A percentile compares a stretch with the other conserved stretches of the same genome.
These are phyloP conservation scores for Nigrospora sphaerica DNA, from an alignment of 2,329 filamentous ascomycete genomes.

Conservation along the genomic window DNA sequence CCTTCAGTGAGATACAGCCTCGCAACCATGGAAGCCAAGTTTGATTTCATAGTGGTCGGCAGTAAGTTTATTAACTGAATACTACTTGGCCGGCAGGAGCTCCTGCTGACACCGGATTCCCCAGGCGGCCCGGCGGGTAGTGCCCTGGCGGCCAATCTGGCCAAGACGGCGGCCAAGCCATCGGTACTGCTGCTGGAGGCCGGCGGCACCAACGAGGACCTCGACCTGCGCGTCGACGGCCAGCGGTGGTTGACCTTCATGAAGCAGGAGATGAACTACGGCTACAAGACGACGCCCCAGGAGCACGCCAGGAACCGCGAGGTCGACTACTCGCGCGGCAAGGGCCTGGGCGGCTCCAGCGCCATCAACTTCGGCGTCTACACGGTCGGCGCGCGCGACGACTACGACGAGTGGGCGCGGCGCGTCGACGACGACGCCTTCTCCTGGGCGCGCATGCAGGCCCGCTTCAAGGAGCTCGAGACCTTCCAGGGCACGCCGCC, in stretches of 20 bases:
- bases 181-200: conserved; percentile 55
- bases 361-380: conserved; percentile 50
- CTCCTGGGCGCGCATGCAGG: conserved; percentile 44
- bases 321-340: conserved; percentile 42
- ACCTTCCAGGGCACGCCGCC: conserved; percentile 38
- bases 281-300: conserved; percentile 43
- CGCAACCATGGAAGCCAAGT: conserved; percentile 10
- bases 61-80: conserved; percentile 16
- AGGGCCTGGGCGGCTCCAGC: conserved; percentile 42
- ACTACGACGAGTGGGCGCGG: conserved; percentile 56
- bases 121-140: conserved; percentile 54
- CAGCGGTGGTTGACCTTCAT: conserved; percentile 47
- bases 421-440: conserved; percentile 48
- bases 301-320: conserved; percentile 32
- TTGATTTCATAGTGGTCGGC: conserved; percentile 27
- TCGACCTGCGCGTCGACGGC: conserved; percentile 39
- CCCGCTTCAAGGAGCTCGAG: conserved; percentile 45
- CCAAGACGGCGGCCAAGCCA: conserved; percentile 36
- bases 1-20: too few relatives aligned
- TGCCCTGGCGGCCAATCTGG: conserved; percentile 45
- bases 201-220: conserved; percentile 41
- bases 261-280: conserved; percentile 42
- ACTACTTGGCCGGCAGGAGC: background rate
- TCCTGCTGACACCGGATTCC: background rate
- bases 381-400: conserved; percentile 47